Evolutionary conservation across 192 early-diverging fungal species (phyloP).

Genomic region (Umbelopsis ramanniana): DNA sequence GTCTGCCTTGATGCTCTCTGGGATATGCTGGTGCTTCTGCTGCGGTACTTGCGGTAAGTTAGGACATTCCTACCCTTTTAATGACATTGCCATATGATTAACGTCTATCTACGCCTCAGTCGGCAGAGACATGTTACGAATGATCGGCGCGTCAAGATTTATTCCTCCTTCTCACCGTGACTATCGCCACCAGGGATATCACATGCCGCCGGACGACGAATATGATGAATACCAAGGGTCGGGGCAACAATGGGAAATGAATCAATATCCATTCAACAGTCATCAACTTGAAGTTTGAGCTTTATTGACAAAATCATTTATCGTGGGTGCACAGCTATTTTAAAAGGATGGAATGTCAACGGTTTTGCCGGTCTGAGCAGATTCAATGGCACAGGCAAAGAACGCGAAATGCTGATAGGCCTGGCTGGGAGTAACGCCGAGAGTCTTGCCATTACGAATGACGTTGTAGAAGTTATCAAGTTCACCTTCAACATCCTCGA

Average conservation of each 20-base stretch:
- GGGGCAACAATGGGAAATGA: slow-evolving; percentile 19
- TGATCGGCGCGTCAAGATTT: not conserved
- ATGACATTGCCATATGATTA: not conserved
- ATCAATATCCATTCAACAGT: not conserved
- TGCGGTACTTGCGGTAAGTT: slow-evolving; percentile 36
- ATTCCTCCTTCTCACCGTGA: slow-evolving; percentile 7
- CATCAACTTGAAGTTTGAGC: not conserved
- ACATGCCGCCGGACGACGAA: not conserved
- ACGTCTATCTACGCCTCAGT: not conserved
- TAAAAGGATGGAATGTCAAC: slow-evolving; percentile 18
- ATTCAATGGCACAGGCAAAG: slow-evolving; percentile 38
- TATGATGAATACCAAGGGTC: not conserved
- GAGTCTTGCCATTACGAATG: slow-evolving; percentile 18
- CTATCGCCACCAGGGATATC: slow-evolving; percentile 2
- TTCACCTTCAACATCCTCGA: slow-evolving; percentile 44
- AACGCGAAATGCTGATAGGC: slow-evolving; percentile 44
- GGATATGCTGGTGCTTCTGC: slow-evolving; percentile 35
- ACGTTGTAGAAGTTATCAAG: slow-evolving; percentile 31
- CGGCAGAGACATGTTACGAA: not conserved
- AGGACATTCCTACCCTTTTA: not conserved
- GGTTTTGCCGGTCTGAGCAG: slow-evolving; percentile 29
- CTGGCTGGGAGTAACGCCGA: slow-evolving; percentile 31
- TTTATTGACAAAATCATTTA: not conserved
- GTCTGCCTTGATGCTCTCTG: slow-evolving; percentile 21
- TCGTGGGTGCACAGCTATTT: not conserved